Percentiles rank a stretch among this genome's conserved stretches.
Evolutionary conservation across 2,329 filamentous ascomycete genomes (phyloP).

Genomic region (Claviceps capensis): DNA sequence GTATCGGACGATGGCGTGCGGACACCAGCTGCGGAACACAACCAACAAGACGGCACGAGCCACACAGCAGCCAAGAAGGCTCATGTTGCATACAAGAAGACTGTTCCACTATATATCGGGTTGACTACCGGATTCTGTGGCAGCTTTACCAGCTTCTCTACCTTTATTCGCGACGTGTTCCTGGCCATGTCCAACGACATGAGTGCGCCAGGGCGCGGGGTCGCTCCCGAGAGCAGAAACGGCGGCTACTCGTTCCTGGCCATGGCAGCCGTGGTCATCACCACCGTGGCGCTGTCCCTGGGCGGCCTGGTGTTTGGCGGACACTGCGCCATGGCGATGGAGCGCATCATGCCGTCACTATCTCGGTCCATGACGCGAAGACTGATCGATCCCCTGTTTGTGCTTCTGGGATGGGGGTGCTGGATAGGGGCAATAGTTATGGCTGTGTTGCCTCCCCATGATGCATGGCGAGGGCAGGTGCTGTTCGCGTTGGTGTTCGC

Average conservation of each 20-base stretch:
- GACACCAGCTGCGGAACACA: constrained; percentile 15
- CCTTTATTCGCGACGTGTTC: constrained; percentile 70
- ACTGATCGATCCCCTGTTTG: constrained; percentile 47
- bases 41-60: constrained; percentile 27
- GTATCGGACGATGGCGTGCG: constrained; percentile 24
- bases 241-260: constrained; percentile 77
- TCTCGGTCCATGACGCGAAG: constrained; percentile 42
- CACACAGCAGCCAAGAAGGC: constrained; percentile 37
- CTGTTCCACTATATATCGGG: constrained; percentile 76
- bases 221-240: constrained; percentile 35
- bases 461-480: constrained; percentile 61
- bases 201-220: constrained; percentile 22
- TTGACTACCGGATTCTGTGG: constrained; percentile 80
- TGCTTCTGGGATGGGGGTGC: constrained; percentile 54
- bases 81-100: constrained; percentile 60
- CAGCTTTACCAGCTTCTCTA: constrained; percentile 80
- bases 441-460: constrained; percentile 55
- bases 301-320: constrained; percentile 57
- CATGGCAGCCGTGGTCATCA: constrained; percentile 58
- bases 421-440: constrained; percentile 72
- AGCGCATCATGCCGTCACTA: constrained; percentile 45
- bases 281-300: constrained; percentile 57
- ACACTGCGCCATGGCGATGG: constrained; percentile 55
- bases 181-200: constrained; percentile 67
- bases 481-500: constrained; percentile 72